These are phyloP conservation scores for Helianthus annuus DNA, from an alignment of 129 eudicot species.

Conservation along the genomic window DNA sequence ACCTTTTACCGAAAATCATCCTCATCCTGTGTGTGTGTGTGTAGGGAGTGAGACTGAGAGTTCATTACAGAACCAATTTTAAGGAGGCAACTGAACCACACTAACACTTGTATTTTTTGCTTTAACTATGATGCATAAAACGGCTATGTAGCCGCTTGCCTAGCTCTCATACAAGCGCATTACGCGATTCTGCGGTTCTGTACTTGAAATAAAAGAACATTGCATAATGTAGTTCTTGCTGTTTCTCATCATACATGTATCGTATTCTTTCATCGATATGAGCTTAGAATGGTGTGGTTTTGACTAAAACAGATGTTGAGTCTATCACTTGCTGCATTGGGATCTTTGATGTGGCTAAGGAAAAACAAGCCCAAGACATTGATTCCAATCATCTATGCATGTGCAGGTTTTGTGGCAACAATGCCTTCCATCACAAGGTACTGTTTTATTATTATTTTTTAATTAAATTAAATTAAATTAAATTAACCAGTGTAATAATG, in stretches of 20 bases:
- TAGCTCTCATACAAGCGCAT: no score
- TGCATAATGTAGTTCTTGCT: background rate
- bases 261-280: slow-evolving; percentile 3
- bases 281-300: slow-evolving; percentile 2
- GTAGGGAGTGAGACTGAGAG: no score
- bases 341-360: slow-evolving; percentile 96
- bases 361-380: slow-evolving; percentile 93
- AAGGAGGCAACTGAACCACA: no score
- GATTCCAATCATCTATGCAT: slow-evolving; percentile 82
- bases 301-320: slow-evolving; percentile 63
- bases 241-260: background rate
- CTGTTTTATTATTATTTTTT: slow-evolving; percentile 10
- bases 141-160: no score
- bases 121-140: no score
- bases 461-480: background rate
- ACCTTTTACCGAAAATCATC: no score
- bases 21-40: no score
- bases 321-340: slow-evolving; percentile 90
- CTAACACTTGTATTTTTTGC: no score
- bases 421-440: slow-evolving; percentile 98
- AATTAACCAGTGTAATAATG: background rate
- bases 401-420: slow-evolving; percentile 88
- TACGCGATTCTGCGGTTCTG: no score
- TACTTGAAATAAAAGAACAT: background rate
- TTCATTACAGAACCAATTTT: no score